Percentiles rank a stretch among this genome's conserved stretches.
Conservation (phyloP, 257 asterid species). For the Jaltomata sinuosa region DNA sequence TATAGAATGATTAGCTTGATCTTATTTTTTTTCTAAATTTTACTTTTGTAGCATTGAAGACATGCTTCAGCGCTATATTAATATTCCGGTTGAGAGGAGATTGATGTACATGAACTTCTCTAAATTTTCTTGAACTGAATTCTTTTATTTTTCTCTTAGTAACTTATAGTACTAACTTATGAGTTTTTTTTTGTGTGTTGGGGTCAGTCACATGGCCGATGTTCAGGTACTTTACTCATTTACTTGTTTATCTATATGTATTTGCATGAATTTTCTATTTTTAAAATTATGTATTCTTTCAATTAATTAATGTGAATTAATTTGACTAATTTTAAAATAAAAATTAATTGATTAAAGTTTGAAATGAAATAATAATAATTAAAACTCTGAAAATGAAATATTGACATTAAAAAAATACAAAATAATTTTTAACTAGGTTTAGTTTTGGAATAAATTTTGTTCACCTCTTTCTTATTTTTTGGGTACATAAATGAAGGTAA, state of each 20-base stretch:
- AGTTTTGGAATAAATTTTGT: background rate
- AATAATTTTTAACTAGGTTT: no score
- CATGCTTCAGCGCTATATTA: conserved; percentile 28
- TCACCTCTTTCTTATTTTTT: background rate
- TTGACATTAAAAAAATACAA: no score
- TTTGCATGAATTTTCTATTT: no score
- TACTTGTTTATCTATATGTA: background rate
- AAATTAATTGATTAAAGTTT: no score
- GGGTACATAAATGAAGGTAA: conserved; percentile 24
- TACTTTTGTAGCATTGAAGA: conserved; percentile 35
- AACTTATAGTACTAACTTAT: background rate
- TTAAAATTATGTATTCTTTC: no score
- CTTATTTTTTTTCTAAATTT: background rate
- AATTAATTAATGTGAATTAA: no score
- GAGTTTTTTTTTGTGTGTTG: background rate
- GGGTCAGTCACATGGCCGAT: conserved; percentile 30
- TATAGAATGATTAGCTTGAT: background rate
- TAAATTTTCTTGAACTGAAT: background rate
- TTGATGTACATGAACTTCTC: conserved; percentile 14
- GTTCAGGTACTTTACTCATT: conserved; percentile 34
- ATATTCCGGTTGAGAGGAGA: conserved; percentile 35
- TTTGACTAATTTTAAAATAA: no score
- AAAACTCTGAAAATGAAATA: no score
- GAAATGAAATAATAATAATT: no score
- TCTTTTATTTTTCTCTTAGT: background rate